phyloP scores from a whole-genome alignment of 805 yeast species.

The Lipomyces orientalis region DNA sequence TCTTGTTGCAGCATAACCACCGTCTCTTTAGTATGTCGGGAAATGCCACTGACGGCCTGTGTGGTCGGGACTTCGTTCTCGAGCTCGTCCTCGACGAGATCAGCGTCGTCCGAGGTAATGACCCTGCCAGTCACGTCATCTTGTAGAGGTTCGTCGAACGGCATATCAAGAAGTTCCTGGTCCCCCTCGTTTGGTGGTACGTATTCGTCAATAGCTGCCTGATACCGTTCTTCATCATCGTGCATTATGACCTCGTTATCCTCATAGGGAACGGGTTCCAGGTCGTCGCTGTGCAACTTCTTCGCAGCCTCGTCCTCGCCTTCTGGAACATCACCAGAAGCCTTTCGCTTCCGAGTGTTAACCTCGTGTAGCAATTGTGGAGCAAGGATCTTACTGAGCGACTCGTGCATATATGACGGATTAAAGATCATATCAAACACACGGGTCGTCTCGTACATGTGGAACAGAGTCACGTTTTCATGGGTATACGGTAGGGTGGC shows the following conservation, averaged over 20 bases:
- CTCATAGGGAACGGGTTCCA: constrained; percentile 12
- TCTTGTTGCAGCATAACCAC: constrained; percentile 54
- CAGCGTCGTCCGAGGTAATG: constrained; percentile 10
- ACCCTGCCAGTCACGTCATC: background rate
- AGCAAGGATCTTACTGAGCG: constrained; percentile 17
- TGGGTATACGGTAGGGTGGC: constrained; percentile 31
- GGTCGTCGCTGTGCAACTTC: constrained; percentile 20
- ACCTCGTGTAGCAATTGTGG: constrained; percentile 6
- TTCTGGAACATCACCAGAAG: background rate
- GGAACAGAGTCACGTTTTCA: constrained; percentile 24
- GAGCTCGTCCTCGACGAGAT: constrained; percentile 14
- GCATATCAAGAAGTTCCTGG: constrained; percentile 15
- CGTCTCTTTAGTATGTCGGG: constrained; percentile 54
- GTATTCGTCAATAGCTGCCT: constrained; percentile 13
- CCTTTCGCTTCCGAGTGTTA: constrained; percentile 22
- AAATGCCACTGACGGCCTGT: constrained; percentile 43
- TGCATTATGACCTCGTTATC: constrained; percentile 14
- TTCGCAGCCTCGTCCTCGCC: constrained; percentile 31
- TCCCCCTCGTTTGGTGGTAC: constrained; percentile 5
- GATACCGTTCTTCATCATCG: constrained; percentile 13
- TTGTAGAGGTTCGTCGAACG: constrained; percentile 20
- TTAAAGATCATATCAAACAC: constrained; percentile 23
- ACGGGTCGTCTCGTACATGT: constrained; percentile 16
- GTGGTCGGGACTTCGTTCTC: constrained; percentile 21
- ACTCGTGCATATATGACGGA: constrained; percentile 23